Evolutionary conservation across 225 moss, liverwort and hornwort species (phyloP).

Genomic region (Straminergon stramineum): DNA sequence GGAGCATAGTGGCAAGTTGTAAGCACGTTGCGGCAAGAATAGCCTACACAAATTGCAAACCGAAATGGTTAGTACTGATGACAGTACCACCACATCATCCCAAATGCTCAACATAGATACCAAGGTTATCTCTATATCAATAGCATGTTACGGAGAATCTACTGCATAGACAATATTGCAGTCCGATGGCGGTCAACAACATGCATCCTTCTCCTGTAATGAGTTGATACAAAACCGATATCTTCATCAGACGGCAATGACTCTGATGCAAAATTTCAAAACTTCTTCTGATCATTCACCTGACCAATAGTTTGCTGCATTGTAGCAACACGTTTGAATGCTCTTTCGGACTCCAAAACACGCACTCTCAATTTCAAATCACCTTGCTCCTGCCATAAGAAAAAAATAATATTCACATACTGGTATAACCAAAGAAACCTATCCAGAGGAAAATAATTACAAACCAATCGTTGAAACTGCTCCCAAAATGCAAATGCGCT

Average conservation of each 20-base stretch:
- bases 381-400: slow-evolving; percentile 77
- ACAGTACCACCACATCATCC: not conserved
- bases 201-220: not conserved
- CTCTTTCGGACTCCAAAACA: slow-evolving; percentile 90
- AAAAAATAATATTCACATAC: not conserved
- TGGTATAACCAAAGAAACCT: not conserved
- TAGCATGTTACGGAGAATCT: not conserved
- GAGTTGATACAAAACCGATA: not conserved
- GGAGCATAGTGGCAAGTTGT: slow-evolving; percentile 88
- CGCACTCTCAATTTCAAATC: slow-evolving; percentile 94
- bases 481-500: not conserved
- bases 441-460: not conserved
- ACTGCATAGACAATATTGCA: not conserved
- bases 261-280: not conserved
- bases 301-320: slow-evolving; percentile 93
- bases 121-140: not conserved
- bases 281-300: slow-evolving; percentile 24
- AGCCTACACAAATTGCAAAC: slow-evolving; percentile 34
- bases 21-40: slow-evolving; percentile 88
- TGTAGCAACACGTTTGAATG: slow-evolving; percentile 77
- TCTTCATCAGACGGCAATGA: not conserved
- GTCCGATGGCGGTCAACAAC: not conserved
- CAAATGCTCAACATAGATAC: not conserved
- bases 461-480: not conserved
- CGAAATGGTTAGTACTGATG: not conserved